Base-by-base conservation (phyloP, 257 asterid genomes). In the Avicennia marina region DNA sequence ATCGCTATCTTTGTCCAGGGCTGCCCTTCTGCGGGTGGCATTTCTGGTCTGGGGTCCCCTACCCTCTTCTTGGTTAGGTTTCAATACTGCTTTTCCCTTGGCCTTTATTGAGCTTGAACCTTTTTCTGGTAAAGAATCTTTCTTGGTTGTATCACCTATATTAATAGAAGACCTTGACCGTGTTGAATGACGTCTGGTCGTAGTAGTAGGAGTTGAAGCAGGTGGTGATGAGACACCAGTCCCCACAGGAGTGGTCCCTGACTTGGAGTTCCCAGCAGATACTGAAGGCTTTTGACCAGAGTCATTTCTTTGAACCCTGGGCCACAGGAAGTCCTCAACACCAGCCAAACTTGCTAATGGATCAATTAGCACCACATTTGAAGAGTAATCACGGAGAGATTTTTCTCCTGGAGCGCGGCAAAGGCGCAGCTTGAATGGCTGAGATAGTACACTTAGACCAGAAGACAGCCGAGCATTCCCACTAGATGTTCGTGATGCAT, bases 341-440 rank as follows among this genome's bases (percentile, higher is more conserved):
- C 96, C 87, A 22, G 96, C 95, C 68, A 94, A 77, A 80, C 94
- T 94, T 50, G 96, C 97, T 59, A 94, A 64, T 11, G 99, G 97
- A 75, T 94, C 97, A 47, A 94, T 86, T 58, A 89, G 68, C 27
- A 94, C 97, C 58, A 94, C 77, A 70, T 89, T 86, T 24, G 99
- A 89, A 6, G 99, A 94, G 81, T 94, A 94, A 71, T 94, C 99
- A 31, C 95, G 97, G 2, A 94, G 95, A 67, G 95, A 82, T 75
- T 86, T 89, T 56, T 94, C 99, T 68, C 95, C 99, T 41, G 76
- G 81, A 32, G 94, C 95, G 72, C 99, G 77, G 59, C 99, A 94
- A 58, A 94, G 99, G 53, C 99, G 95, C 63, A 94, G 76, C 84
- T 94, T 94, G 45, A 89, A 78, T 44, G 97, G 97, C 63, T 86